These are phyloP conservation scores for Lippia alba DNA, from an alignment of 305 asterid genomes.

Conservation along the genomic window DNA sequence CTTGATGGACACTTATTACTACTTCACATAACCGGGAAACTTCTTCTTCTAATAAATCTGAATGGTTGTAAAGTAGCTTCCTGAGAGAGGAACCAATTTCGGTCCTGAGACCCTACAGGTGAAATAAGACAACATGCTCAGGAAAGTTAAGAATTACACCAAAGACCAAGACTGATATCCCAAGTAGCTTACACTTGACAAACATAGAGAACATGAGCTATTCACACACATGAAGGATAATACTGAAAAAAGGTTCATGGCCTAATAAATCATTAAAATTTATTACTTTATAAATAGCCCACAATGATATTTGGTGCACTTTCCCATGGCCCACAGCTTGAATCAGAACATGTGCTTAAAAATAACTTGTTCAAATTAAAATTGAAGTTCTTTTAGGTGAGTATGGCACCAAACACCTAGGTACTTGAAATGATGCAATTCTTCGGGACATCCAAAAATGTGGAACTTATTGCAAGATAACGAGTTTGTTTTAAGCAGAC, in stretches of 20 bases:
- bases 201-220: slow-evolving; percentile 23
- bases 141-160: slow-evolving; percentile 33
- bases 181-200: slow-evolving; percentile 26
- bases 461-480: slow-evolving; percentile 16
- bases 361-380: slow-evolving; percentile 1
- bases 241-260: slow-evolving; percentile 8
- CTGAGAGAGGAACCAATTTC: slow-evolving; percentile 65
- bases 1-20: slow-evolving; percentile 47
- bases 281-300: background rate
- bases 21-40: slow-evolving; percentile 59
- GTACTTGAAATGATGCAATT: slow-evolving; percentile 14
- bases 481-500: slow-evolving; percentile 20
- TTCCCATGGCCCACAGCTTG: background rate
- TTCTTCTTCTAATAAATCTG: slow-evolving; percentile 62
- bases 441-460: slow-evolving; percentile 21
- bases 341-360: background rate
- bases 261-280: slow-evolving; percentile 1
- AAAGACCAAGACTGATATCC: slow-evolving; percentile 23
- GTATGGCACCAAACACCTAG: slow-evolving; percentile 23
- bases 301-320: slow-evolving; percentile 10
- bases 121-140: slow-evolving; percentile 39
- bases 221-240: slow-evolving; percentile 21
- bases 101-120: slow-evolving; percentile 57
- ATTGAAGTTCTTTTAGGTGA: background rate
- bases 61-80: slow-evolving; percentile 64